These are phyloP conservation scores for Cytospora chrysosperma DNA, from an alignment of 2,329 filamentous ascomycete genomes.

Conservation along the genomic window DNA sequence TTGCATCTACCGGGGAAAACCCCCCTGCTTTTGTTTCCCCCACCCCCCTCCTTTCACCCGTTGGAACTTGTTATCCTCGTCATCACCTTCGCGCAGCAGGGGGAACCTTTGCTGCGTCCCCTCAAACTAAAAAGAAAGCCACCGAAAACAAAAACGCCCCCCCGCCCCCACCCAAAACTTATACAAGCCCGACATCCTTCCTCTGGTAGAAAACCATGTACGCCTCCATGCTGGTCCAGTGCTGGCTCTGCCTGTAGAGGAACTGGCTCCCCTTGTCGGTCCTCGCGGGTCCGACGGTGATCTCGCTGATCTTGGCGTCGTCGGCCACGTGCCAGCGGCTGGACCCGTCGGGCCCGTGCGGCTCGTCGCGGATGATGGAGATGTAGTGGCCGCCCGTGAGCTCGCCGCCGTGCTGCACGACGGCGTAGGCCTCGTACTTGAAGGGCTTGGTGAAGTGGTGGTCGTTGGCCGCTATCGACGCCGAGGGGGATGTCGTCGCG, in stretches of 20 bases:
- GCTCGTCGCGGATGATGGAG: slow-evolving; percentile 61
- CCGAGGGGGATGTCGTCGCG: slow-evolving; percentile 26
- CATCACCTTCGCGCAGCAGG: background rate
- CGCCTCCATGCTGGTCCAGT: slow-evolving; percentile 37
- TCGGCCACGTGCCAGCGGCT: slow-evolving; percentile 51
- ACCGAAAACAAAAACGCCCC: no score
- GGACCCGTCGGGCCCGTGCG: slow-evolving; percentile 32
- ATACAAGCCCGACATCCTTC: slow-evolving; percentile 19
- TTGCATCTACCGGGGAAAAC: background rate
- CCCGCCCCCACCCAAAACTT: no score
- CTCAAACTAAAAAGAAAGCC: no score
- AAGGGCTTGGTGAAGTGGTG: slow-evolving; percentile 55
- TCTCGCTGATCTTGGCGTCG: slow-evolving; percentile 42
- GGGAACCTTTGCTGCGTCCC: no score
- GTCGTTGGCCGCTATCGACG: slow-evolving; percentile 35
- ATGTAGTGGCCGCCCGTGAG: slow-evolving; percentile 79
- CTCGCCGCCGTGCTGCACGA: slow-evolving; percentile 73
- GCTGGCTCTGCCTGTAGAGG: slow-evolving; percentile 37
- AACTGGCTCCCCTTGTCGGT: slow-evolving; percentile 37
- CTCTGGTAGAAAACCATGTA: slow-evolving; percentile 46
- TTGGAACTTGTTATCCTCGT: no score
- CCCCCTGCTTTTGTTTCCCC: background rate
- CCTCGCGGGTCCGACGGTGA: slow-evolving; percentile 42
- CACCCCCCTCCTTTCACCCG: background rate
- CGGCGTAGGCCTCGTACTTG: slow-evolving; percentile 81